Evolutionary conservation across 2,329 filamentous ascomycete genomes (phyloP), one percentile per base, ranked within the genome.

Genomic region (Decorospora gaudefroyi): DNA sequence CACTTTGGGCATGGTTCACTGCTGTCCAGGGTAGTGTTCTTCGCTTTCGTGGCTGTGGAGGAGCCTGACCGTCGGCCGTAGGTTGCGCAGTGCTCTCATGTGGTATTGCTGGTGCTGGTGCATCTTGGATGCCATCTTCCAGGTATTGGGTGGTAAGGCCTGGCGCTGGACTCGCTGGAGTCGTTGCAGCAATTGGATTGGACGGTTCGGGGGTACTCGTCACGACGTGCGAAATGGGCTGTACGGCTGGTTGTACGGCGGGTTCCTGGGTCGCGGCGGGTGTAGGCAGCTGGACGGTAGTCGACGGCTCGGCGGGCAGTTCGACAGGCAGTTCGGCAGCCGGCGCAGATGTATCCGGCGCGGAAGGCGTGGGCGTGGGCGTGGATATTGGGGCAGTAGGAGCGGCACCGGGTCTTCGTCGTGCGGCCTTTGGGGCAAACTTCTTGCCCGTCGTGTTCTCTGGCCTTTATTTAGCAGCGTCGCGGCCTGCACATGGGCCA

Each of bases 341-440:
- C 4, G 57, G 29, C 12, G 54, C 25, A n/a, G 48, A 35, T 12
- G 55, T 50, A 45, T 52, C 37, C 29, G 30, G 33, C 9, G 39
- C 39, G 35, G 39, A 41, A 6, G 38, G 16, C 16, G 41, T 28
- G 2, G 37, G 30, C 17, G 28, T 32, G 0, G 41, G 22, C 10
- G 42, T 19, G 13, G 42, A 19, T 2, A 28, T 6, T 17, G 26
- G 25, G 9, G 42, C 50, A 17, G 55, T 42, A 15, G 62, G 47
- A 6, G 64, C 61, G 16, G 65, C 67, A 30, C 62, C 65, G 35
- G 75, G 71, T 19, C 75, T 68, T 36, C 75, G 72, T 27, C 68
- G 67, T 19, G 70, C 66, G 33, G 69, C 73, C 53, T 77, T 78
- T 26, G 76, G 76, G 4, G 73, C 74, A 46, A 76, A 72, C 57